Percentiles rank a stretch among this genome's conserved stretches.
Evolutionary conservation across 2,329 filamentous ascomycete genomes (phyloP).

Genomic region (Alternaria arborescens): DNA sequence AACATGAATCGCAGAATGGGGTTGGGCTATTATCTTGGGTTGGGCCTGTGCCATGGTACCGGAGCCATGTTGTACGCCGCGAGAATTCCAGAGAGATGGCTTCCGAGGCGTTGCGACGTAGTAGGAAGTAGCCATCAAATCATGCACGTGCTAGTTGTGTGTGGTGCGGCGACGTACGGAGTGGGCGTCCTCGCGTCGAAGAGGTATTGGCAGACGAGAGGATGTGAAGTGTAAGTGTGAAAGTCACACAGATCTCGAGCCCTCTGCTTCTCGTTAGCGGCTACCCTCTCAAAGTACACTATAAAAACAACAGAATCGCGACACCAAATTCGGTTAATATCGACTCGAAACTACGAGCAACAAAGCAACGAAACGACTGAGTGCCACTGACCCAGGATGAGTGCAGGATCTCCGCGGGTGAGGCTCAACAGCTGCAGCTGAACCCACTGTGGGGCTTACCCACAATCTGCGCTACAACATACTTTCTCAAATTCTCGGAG

Average conservation of each 20-base stretch:
- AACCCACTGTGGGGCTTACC: constrained; percentile 5
- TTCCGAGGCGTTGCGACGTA: constrained; percentile 56
- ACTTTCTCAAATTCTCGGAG: constrained; percentile 4
- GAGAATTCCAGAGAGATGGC: constrained; percentile 56
- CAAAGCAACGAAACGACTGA: background rate
- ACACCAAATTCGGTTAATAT: background rate
- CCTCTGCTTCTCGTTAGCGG: background rate
- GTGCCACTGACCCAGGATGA: background rate
- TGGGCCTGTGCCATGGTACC: constrained; percentile 51
- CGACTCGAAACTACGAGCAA: background rate
- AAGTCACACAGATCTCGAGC: background rate
- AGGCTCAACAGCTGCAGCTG: constrained; percentile 5
- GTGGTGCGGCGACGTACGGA: constrained; percentile 48
- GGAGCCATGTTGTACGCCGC: constrained; percentile 40
- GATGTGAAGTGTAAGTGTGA: background rate
- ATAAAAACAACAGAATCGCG: background rate
- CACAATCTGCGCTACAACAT: background rate
- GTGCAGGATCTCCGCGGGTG: constrained; percentile 14
- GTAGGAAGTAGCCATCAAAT: constrained; percentile 60
- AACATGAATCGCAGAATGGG: constrained; percentile 50
- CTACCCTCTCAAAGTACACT: background rate
- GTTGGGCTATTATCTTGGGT: constrained; percentile 51
- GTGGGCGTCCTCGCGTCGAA: constrained; percentile 50
- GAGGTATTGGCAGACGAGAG: constrained; percentile 30
- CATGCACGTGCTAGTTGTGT: constrained; percentile 59